Evolutionary conservation across 495 filamentous ascomycete species (phyloP).

Genomic region (Hypoxylon intermedium): DNA sequence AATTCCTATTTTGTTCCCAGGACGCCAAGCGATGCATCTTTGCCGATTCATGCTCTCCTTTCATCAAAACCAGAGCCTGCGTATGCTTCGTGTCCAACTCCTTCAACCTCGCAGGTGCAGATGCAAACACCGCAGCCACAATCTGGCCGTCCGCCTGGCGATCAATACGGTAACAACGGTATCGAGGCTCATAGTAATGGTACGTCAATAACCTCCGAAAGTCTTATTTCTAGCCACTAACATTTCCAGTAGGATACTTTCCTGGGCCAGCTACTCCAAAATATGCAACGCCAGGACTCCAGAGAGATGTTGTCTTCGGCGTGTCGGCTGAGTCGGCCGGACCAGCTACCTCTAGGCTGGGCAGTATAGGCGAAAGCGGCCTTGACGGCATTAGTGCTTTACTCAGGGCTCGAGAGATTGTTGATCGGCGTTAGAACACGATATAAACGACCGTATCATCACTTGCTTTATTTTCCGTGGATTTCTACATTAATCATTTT

Average conservation of each 20-base stretch:
- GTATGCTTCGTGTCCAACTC: too few species aligned
- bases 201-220: background rate
- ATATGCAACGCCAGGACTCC: slow-evolving; percentile 13
- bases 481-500: slow-evolving; percentile 28
- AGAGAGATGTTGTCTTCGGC: slow-evolving; percentile 24
- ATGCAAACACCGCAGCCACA: slow-evolving; percentile 30
- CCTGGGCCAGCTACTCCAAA: slow-evolving; percentile 17
- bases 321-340: slow-evolving; percentile 8
- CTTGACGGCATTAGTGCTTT: slow-evolving; percentile 62
- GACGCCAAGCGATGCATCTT: slow-evolving; percentile 51
- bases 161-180: slow-evolving; percentile 15
- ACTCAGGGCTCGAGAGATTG: slow-evolving; percentile 62
- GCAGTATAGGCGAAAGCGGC: slow-evolving; percentile 14
- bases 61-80: slow-evolving; percentile 45
- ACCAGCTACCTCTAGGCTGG: slow-evolving; percentile 13
- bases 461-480: background rate
- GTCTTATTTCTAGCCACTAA: background rate
- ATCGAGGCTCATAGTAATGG: slow-evolving; percentile 13
- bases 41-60: slow-evolving; percentile 57
- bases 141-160: slow-evolving; percentile 24
- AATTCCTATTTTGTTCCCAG: slow-evolving; percentile 43
- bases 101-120: slow-evolving; percentile 33
- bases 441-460: background rate
- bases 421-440: slow-evolving; percentile 49
- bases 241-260: slow-evolving; percentile 6